Evolutionary conservation across 768 basidiomycete genomes (phyloP).

Genomic region (Coprinellus micaceus): DNA sequence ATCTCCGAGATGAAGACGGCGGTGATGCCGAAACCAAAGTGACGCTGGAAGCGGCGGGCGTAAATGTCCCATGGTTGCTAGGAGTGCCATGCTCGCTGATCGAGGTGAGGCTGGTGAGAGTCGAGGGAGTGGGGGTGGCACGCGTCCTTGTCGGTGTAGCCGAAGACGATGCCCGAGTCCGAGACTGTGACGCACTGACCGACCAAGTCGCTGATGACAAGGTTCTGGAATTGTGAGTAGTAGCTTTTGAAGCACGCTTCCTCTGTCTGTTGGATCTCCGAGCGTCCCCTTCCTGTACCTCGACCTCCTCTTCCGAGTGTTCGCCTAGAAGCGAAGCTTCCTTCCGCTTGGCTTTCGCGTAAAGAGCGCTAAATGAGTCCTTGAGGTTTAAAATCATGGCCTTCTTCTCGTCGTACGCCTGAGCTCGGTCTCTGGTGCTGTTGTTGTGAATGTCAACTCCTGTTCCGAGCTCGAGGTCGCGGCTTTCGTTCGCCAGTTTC

Average conservation of each 20-base stretch:
- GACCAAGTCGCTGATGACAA: too few relatives aligned
- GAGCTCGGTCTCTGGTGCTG: slow-evolving; percentile 38
- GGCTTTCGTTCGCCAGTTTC: slow-evolving; percentile 24
- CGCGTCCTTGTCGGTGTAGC: too few relatives aligned
- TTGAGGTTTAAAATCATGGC: slow-evolving; percentile 2
- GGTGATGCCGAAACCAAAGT: slow-evolving; percentile 11
- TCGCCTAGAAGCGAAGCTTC: background rate
- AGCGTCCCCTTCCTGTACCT: background rate
- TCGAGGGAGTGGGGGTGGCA: background rate
- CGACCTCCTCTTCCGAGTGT: background rate
- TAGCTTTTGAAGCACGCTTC: too few relatives aligned
- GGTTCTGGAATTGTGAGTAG: too few relatives aligned
- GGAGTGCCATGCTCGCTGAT: background rate
- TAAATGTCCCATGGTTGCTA: background rate
- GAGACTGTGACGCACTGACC: too few relatives aligned
- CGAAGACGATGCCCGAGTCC: too few relatives aligned
- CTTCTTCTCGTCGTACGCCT: slow-evolving; percentile 46
- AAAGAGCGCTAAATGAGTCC: background rate
- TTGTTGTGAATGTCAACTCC: slow-evolving; percentile 42
- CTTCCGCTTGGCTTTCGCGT: background rate
- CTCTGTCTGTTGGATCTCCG: background rate
- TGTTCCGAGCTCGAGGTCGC: slow-evolving; percentile 32
- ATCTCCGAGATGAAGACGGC: background rate
- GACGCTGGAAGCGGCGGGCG: slow-evolving; percentile 11
- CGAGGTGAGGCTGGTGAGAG: background rate